Evolutionary conservation across 2,329 filamentous ascomycete genomes (phyloP).

Genomic region (Diatrype stigma): DNA sequence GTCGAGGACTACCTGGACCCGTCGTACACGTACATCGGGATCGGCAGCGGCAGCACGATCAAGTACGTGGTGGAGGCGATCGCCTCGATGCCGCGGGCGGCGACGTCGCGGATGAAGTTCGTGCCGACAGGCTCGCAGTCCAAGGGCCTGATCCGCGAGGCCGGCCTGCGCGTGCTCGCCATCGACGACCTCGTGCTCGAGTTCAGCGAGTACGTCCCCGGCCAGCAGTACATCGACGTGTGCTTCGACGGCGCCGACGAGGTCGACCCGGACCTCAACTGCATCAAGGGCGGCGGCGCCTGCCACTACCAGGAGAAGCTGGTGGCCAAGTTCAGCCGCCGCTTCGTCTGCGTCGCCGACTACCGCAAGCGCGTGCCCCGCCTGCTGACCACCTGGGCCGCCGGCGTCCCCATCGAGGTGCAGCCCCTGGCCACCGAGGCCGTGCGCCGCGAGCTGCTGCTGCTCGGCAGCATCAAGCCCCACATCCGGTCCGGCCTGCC

Average conservation of each 20-base stretch:
- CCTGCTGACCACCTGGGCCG: constrained; percentile 71
- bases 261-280: constrained; percentile 89
- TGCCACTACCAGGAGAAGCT: constrained; percentile 98
- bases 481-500: constrained; percentile 67
- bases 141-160: constrained; percentile 76
- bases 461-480: constrained; percentile 69
- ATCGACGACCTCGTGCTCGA: constrained; percentile 69
- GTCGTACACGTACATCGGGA: constrained; percentile 81
- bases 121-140: constrained; percentile 91
- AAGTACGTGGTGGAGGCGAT: constrained; percentile 85
- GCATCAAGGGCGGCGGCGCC: constrained; percentile 97
- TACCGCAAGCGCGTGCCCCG: constrained; percentile 82
- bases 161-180: constrained; percentile 71
- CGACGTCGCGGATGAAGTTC: constrained; percentile 69
- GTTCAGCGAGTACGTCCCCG: constrained; percentile 31
- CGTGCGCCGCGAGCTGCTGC: constrained; percentile 67
- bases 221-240: constrained; percentile 67
- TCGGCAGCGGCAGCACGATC: constrained; percentile 78
- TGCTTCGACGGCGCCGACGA: constrained; percentile 97
- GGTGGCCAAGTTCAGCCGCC: constrained; percentile 76
- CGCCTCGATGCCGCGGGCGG: constrained; percentile 50
- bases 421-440: constrained; percentile 76
- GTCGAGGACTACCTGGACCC: constrained; percentile 72
- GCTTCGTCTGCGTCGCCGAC: constrained; percentile 88
- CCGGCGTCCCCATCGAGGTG: constrained; percentile 91